A percentile compares a stretch with the other conserved stretches of the same genome.
phyloP scores from a whole-genome alignment of 768 basidiomycete species.

The Lyophyllum decastes region DNA sequence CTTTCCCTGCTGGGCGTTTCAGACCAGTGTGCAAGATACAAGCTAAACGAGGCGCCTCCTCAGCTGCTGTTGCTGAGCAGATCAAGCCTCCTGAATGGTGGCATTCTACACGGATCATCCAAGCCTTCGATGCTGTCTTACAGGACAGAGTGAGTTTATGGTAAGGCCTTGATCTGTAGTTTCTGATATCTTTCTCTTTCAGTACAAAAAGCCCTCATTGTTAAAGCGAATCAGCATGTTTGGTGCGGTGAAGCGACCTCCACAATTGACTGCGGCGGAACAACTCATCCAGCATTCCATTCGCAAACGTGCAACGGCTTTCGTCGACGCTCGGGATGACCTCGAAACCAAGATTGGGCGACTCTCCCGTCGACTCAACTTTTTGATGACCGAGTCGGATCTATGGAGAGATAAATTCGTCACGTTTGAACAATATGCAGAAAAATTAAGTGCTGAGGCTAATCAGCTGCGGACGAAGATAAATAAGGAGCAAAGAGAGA shows the following conservation, averaged over 20 bases:
- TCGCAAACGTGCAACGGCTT: conserved; percentile 90
- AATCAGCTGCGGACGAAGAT: conserved; percentile 84
- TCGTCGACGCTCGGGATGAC: conserved; percentile 91
- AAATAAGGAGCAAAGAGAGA: conserved; percentile 89
- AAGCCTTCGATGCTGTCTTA: conserved; percentile 86
- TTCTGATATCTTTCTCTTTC: conserved; percentile 8
- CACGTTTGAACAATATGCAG: conserved; percentile 92
- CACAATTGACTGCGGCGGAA: conserved; percentile 77
- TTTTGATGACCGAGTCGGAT: conserved; percentile 89
- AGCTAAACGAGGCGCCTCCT: conserved; percentile 78
- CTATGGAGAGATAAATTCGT: conserved; percentile 94
- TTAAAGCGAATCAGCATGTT: conserved; percentile 83
- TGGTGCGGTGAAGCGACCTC: conserved; percentile 67
- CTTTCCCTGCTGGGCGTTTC: conserved; percentile 91
- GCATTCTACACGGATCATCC: conserved; percentile 88
- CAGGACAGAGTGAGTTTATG: conserved; percentile 67
- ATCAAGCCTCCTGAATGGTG: conserved; percentile 94
- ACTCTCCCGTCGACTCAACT: conserved; percentile 81
- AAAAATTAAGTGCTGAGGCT: conserved; percentile 86
- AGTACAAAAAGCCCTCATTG: conserved; percentile 89
- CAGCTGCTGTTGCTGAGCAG: conserved; percentile 83
- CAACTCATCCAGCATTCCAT: conserved; percentile 87
- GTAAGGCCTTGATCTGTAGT: not conserved
- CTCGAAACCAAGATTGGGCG: conserved; percentile 93
- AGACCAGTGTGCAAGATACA: conserved; percentile 90